Evolutionary conservation across 352 stramenopile species (phyloP), one percentile per base, ranked within the genome.

Genomic region (Phytophthora lateralis): DNA sequence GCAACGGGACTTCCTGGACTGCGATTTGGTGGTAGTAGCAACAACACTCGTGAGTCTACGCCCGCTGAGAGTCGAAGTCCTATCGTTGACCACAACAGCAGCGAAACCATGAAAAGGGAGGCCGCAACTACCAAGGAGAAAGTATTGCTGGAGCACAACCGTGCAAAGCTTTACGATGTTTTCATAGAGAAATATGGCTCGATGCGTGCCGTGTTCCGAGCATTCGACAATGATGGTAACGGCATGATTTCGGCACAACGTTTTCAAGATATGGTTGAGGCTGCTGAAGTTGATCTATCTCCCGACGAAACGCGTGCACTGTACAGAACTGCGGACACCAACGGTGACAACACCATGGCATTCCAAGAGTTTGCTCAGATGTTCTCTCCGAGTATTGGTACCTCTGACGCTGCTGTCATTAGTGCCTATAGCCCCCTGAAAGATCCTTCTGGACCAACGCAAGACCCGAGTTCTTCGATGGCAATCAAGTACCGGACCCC

Each of bases 101-200:
- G 7, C 4, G 38, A 47, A 10, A 39, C 46, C 17, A 15, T 15
- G 1, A 55, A 48, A 26, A 63, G 38, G 30, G 20, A 35, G 2
- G 8, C 24, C 17, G 27, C 18, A 29, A n/a, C 55, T 24, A 48
- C 52, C 18, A 75, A 77, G 35, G 38, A 59, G 20, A 66, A 64
- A 12, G 54, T 60, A 18, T 3, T 41, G 15, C 73, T 90, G 15
- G 43, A 67, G 9, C 62, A 63, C 44, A 82, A 78, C 44, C 75
- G 85, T 21, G 55, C 75, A 24, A 84, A 78, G 49, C 51, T 93
- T 12, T 87, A 76, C 44, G 76, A 81, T 32, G 77, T 83, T 2
- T 89, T 92, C 38, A 75, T 90, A 51, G 66, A 84, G 30, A 85
- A 85, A 43, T 93, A 92, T 46, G 85, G 85, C 3, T 93, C 85